Conservation (phyloP, 257 asterid genomes). For the Jacaranda copaia region DNA sequence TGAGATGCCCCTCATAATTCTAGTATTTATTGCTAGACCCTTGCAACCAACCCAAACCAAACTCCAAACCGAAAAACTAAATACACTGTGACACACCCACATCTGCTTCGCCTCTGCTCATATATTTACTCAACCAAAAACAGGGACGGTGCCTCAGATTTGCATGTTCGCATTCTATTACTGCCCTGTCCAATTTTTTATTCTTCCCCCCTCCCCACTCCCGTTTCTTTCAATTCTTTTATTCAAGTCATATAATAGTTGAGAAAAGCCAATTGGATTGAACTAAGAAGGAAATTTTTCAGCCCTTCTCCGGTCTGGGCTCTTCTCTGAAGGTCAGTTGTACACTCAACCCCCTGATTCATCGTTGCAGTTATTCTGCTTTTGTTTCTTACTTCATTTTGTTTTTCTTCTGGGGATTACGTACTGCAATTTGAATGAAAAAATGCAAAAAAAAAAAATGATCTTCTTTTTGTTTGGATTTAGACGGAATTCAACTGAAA, state of each 20-base stretch:
- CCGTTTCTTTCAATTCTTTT: background rate
- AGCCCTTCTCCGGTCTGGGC: slow-evolving; percentile 32
- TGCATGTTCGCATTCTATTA: slow-evolving; percentile 38
- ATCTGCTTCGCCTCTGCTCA: slow-evolving; percentile 47
- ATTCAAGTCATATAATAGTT: slow-evolving; percentile 38
- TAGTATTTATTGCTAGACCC: slow-evolving; percentile 49
- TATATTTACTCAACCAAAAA: slow-evolving; percentile 14
- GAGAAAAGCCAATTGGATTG: slow-evolving; percentile 39
- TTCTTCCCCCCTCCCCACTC: background rate
- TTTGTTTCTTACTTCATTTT: background rate
- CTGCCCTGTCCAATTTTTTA: background rate
- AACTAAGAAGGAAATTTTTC: slow-evolving; percentile 10
- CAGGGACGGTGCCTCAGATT: slow-evolving; percentile 40
- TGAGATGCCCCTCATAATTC: slow-evolving; percentile 27
- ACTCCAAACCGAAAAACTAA: slow-evolving; percentile 47
- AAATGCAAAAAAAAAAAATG: background rate
- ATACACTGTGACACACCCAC: slow-evolving; percentile 29
- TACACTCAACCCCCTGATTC: background rate
- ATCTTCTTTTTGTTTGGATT: slow-evolving; percentile 9
- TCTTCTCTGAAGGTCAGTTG: slow-evolving; percentile 46
- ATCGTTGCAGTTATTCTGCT: background rate
- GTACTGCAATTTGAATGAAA: slow-evolving; percentile 5
- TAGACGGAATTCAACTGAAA: slow-evolving; percentile 42
- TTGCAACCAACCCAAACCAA: slow-evolving; percentile 68
- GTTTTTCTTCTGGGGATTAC: background rate